These are phyloP conservation scores for Acidomyces sp. DNA, from an alignment of 495 filamentous ascomycete genomes.

Conservation along the genomic window DNA sequence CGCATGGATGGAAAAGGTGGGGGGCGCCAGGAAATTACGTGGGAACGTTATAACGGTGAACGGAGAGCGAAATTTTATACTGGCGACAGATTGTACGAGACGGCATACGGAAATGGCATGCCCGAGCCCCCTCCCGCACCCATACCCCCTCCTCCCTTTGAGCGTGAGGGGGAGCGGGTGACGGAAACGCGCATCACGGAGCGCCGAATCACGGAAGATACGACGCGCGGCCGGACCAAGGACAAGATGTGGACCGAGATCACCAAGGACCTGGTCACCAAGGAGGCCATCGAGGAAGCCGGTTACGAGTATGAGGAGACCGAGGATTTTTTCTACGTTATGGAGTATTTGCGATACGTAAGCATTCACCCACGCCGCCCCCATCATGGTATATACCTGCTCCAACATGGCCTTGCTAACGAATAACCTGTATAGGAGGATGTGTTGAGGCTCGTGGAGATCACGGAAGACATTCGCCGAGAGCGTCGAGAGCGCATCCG, in stretches of 20 bases:
- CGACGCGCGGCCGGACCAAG: slow-evolving; percentile 28
- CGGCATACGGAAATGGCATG: slow-evolving; percentile 20
- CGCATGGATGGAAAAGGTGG: slow-evolving; percentile 62
- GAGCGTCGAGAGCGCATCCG: slow-evolving; percentile 62
- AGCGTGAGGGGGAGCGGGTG: slow-evolving; percentile 1
- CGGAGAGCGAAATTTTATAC: slow-evolving; percentile 54
- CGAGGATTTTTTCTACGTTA: slow-evolving; percentile 77
- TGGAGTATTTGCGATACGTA: slow-evolving; percentile 80
- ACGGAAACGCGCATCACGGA: slow-evolving; percentile 5
- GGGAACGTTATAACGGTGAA: slow-evolving; percentile 65
- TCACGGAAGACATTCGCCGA: slow-evolving; percentile 69
- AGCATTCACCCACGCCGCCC: slow-evolving; percentile 23
- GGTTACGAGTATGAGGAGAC: slow-evolving; percentile 92
- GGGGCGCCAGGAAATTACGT: slow-evolving; percentile 52
- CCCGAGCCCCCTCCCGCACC: slow-evolving; percentile 15
- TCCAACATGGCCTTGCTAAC: slow-evolving; percentile 2
- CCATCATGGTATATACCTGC: neutral
- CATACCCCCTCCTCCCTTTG: slow-evolving; percentile 1
- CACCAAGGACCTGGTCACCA: slow-evolving; percentile 79
- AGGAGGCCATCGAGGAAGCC: slow-evolving; percentile 70
- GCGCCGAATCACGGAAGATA: slow-evolving; percentile 5
- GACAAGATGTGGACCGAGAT: slow-evolving; percentile 92
- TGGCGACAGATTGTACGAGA: slow-evolving; percentile 31
- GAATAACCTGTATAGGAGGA: slow-evolving; percentile 49
- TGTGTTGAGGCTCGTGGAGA: slow-evolving; percentile 65